Evolutionary conservation across 768 basidiomycete genomes (phyloP).

Genomic region (Phlebiopsis flavidoalba): DNA sequence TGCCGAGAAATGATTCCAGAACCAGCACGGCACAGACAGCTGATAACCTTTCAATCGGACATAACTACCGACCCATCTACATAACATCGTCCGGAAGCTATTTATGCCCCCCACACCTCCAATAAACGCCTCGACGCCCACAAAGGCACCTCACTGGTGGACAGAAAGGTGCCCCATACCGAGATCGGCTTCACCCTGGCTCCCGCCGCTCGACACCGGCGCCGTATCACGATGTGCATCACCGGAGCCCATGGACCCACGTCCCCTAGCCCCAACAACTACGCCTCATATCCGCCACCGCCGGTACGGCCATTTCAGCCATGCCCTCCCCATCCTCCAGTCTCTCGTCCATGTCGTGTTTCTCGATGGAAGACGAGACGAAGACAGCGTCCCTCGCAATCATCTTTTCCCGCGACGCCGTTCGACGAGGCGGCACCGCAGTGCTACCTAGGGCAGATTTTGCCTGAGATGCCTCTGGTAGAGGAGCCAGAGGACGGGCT

Average conservation of each 20-base stretch:
- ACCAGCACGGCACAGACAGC: neutral
- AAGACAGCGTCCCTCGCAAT: neutral
- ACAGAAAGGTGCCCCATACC: neutral
- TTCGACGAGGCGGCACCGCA: neutral
- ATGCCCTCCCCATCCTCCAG: neutral
- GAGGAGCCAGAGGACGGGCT: neutral
- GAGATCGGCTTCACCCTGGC: neutral
- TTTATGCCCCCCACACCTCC: neutral
- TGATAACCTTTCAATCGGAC: neutral
- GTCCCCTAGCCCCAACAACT: neutral
- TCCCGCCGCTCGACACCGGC: neutral
- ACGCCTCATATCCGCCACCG: neutral
- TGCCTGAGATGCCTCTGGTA: neutral
- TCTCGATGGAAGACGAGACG: neutral
- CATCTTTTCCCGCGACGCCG: neutral
- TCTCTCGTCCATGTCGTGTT: neutral
- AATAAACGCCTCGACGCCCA: neutral
- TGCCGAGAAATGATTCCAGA: no score
- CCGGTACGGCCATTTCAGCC: neutral
- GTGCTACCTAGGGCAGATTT: neutral
- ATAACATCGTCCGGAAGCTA: neutral
- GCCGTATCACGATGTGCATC: neutral
- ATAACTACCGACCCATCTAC: neutral
- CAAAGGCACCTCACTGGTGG: neutral
- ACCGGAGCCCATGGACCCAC: neutral